These are phyloP conservation scores for Elsinoe batatas DNA, from an alignment of 2,329 filamentous ascomycete species.

Conservation along the genomic window DNA sequence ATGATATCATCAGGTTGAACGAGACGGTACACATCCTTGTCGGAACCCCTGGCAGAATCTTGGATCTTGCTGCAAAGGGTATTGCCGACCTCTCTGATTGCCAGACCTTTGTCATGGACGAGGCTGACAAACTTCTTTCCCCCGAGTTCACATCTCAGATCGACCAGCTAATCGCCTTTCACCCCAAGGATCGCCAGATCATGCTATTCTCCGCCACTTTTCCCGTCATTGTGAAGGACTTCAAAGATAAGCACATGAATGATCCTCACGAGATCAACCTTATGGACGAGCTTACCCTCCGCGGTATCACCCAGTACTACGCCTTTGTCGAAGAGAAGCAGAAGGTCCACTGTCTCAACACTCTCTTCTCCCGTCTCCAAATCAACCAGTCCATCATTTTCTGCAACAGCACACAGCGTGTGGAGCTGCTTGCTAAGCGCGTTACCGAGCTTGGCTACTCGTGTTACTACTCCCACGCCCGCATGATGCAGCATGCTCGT, in stretches of 20 bases:
- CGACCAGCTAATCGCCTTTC: constrained; percentile 88
- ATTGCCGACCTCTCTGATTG: constrained; percentile 94
- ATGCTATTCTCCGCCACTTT: constrained; percentile 99
- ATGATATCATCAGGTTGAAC: constrained; percentile 91
- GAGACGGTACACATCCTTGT: constrained; percentile 96
- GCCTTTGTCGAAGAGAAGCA: constrained; percentile 99
- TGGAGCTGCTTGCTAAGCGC: constrained; percentile 95
- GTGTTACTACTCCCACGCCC: constrained; percentile 97
- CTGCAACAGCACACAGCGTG: constrained; percentile 97
- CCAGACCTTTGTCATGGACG: constrained; percentile 98
- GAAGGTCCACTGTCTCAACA: constrained; percentile 98
- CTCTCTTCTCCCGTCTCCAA: constrained; percentile 95
- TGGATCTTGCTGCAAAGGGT: constrained; percentile 91
- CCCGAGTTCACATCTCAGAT: constrained; percentile 96
- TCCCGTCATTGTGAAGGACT: constrained; percentile 91
- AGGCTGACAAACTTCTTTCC: constrained; percentile 95
- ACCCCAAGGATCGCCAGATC: constrained; percentile 94
- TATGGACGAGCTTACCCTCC: constrained; percentile 96
- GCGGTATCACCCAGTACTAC: constrained; percentile 98
- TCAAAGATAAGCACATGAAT: constrained; percentile 96
- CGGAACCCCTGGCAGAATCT: constrained; percentile 89
- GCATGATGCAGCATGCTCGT: constrained; percentile 92
- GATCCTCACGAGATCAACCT: constrained; percentile 97
- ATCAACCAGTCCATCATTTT: constrained; percentile 99
- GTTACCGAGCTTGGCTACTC: constrained; percentile 98